Evolutionary conservation across 805 yeast genomes (phyloP), one percentile per base, ranked within the genome.

Genomic region (Metschnikowia shivogae): DNA sequence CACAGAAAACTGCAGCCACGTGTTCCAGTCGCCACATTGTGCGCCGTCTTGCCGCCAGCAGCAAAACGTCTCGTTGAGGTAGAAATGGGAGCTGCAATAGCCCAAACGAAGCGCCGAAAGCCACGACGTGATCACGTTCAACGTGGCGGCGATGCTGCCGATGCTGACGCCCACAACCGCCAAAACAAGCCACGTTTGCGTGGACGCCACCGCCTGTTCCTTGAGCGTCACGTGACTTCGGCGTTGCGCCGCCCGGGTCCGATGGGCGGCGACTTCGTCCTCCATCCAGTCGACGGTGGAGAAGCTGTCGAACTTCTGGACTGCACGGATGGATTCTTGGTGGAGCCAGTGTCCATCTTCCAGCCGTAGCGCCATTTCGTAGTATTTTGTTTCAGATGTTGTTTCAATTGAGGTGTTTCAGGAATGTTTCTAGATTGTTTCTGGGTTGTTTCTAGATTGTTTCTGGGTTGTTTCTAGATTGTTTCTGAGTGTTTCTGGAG

Each of bases 101-200:
- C 99, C 99, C 1, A 78, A 67, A 49, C 89, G 80, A 49, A 89
- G 63, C 56, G 84, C 84, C 3, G 89, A 84, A n/a, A 93, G 65
- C 78, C 90, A 89, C 42, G 88, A 92, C 0, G 98, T 89, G 13
- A 89, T 74, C 13, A 92, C 78, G 56, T 87, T 89, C 43, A 93
- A 67, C 13, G 77, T 72, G 0, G 89, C 96, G 0, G 99, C 98
- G 32, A 89, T 82, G 1, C 78, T 56, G 4, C 99, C 99, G 43
- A 90, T 84, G 3, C 74, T 50, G 1, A 83, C 59, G 0, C 98
- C 99, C 47, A 89, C 86, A 1, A 75, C 54, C 0, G 90, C 84
- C 30, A 93, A 67, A 0, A 86, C 84, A 1, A 89, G 57, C 86
- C 97, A 89, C 45, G 78, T 78, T 54, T 78, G 81, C 2, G 74